Evolutionary conservation across 148 eudicot genomes (phyloP), one percentile per base, ranked within the genome.

Genomic region (Rhododendron griersonianum): DNA sequence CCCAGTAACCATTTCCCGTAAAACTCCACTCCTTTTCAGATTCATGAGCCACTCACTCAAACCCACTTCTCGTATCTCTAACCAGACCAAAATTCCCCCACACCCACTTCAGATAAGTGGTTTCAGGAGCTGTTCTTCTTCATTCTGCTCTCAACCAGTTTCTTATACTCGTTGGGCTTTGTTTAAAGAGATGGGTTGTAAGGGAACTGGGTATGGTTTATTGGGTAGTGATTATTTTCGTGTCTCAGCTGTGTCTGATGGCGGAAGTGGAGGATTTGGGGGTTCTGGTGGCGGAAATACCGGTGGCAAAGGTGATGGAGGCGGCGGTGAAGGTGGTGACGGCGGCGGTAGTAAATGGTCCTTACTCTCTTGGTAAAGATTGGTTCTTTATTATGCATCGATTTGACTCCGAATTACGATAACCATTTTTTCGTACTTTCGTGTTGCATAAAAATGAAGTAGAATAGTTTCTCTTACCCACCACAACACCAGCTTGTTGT

Each of bases 231-330:
- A 88, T 78, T 81, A 81, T 85, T 59, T 84, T 51, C 93, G 89
- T 19, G 63, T 92, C 83, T 91, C 91, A 35, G 92, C 92, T 5
- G 87, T 85, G 87, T 87, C 95, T 45, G 89, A 57, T 85, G 86
- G 74, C 53, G 91, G 89, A 5, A 28, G 11, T 65, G 88, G 84
- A 13, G 86, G 88, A n/a, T 48, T 53, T 6, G 88, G 86, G 9
- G 85, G 89, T 82, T 59, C 61, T 10, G 91, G 90, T 79, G 91
- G 88, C 6, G 87, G 89, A 33, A 87, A 61, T 61, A 88, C 85
- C 1, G 90, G 92, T 0, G 89, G 88, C 11, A 55, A 48, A 41
- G 44, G 45, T 5, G 91, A 87, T 23, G 90, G 88, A 4, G 86
- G 88, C 14, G 92, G 88, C 14, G 85, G 81, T 10, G 89, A 85